A percentile compares a stretch with the other conserved stretches of the same genome.
Evolutionary conservation across 768 basidiomycete species (phyloP).

Genomic region (Lactarius sp.): DNA sequence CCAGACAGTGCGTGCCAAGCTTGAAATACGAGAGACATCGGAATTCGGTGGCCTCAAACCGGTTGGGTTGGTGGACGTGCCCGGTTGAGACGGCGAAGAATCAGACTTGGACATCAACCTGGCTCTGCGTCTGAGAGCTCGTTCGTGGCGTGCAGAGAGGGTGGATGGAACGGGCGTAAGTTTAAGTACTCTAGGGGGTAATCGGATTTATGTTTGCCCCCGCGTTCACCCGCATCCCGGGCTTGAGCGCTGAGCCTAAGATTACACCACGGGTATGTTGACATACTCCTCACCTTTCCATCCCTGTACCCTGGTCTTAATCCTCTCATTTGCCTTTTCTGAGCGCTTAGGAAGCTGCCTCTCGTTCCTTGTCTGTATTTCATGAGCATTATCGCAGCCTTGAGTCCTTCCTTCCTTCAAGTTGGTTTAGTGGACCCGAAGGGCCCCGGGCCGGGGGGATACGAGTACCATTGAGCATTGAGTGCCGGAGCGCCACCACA

Average conservation of each 20-base stretch:
- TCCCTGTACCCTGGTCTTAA: not conserved
- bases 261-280: not conserved
- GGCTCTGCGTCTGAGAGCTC: not conserved
- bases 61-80: not conserved
- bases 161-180: not conserved
- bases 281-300: not conserved
- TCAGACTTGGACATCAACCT: constrained; percentile 14
- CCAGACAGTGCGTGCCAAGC: constrained; percentile 2
- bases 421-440: not conserved
- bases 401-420: not conserved
- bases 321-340: no score
- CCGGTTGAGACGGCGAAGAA: constrained; percentile 1
- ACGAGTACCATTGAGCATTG: not conserved
- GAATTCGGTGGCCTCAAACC: not conserved
- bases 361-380: not conserved
- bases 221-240: not conserved
- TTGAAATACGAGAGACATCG: not conserved
- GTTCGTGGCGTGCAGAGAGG: not conserved
- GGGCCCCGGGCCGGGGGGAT: not conserved
- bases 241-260: not conserved
- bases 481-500: not conserved
- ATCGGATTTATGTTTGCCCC: not conserved
- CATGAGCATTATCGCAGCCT: not conserved
- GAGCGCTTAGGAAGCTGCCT: no score
- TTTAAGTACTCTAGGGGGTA: not conserved